phyloP scores from a whole-genome alignment of 371 early-diverging fungal genomes.

The Mucor lusitanicus region DNA sequence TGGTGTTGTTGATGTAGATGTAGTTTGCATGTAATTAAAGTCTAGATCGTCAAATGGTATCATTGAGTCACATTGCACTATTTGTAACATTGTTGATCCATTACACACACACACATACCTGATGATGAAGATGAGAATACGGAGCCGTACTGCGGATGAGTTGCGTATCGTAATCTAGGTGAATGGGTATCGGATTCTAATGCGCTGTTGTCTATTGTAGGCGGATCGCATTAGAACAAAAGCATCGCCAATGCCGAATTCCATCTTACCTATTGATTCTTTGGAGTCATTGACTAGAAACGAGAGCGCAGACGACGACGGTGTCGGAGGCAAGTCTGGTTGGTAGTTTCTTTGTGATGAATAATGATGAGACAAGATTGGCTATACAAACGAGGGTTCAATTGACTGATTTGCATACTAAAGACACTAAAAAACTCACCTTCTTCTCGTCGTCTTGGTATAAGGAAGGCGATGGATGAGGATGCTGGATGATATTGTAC shows the following conservation, averaged over 20 bases:
- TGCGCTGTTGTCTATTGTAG: neutral
- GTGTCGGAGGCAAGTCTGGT: slow-evolving; percentile 18
- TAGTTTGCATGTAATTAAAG: neutral
- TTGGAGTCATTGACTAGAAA: slow-evolving; percentile 7
- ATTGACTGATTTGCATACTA: neutral
- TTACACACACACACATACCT: neutral
- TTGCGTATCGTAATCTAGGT: neutral
- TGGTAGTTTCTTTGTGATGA: neutral
- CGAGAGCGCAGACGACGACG: slow-evolving; percentile 14
- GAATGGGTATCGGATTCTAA: neutral
- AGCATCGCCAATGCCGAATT: neutral
- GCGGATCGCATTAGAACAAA: neutral
- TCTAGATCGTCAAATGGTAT: neutral
- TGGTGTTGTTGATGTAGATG: neutral
- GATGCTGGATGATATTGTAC: neutral
- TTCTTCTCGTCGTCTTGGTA: neutral
- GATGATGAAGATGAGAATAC: neutral
- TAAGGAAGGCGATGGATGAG: neutral
- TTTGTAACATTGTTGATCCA: neutral
- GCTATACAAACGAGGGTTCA: neutral
- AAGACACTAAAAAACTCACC: neutral
- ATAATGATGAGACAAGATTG: neutral
- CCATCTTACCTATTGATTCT: neutral
- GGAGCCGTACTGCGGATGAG: neutral
- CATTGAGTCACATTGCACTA: neutral